Percentiles rank a stretch among this genome's conserved stretches.
Evolutionary conservation across 192 early-diverging fungal genomes (phyloP).

Genomic region (Dissophora ornata): DNA sequence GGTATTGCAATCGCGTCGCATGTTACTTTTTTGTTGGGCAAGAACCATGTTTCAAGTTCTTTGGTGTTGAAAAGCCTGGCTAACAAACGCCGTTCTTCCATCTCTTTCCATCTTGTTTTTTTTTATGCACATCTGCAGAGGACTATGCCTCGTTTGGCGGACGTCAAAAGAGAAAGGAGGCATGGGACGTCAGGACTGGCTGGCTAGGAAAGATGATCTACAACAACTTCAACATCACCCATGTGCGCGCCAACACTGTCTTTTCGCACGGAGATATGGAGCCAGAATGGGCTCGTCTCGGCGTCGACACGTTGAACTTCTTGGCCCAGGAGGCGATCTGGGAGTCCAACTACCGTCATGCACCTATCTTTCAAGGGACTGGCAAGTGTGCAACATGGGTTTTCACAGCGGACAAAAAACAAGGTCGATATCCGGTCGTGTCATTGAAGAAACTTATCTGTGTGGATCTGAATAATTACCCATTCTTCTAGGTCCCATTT

Average conservation of each 20-base stretch:
- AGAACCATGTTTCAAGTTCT: too few species aligned
- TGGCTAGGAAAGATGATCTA: conserved; percentile 42
- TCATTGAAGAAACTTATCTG: too few species aligned
- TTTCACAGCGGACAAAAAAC: too few species aligned
- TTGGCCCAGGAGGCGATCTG: conserved; percentile 26
- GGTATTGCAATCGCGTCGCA: too few species aligned
- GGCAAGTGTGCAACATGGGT: background rate
- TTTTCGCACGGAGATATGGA: conserved; percentile 49
- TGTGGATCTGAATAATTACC: too few species aligned
- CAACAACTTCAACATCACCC: conserved; percentile 44
- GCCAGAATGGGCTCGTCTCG: conserved; percentile 37
- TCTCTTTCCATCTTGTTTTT: too few species aligned
- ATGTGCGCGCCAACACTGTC: conserved; percentile 40
- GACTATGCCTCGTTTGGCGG: conserved; percentile 50
- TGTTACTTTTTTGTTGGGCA: too few species aligned
- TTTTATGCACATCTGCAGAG: too few species aligned
- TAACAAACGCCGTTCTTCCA: too few species aligned
- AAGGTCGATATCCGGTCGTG: too few species aligned
- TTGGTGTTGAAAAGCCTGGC: too few species aligned
- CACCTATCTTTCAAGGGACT: conserved; percentile 37
- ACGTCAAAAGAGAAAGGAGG: conserved; percentile 30
- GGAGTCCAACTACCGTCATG: conserved; percentile 27
- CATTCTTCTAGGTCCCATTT: conserved; percentile 31
- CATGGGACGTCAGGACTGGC: conserved; percentile 40
- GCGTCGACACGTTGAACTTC: conserved; percentile 24